A percentile compares a stretch with the other conserved stretches of the same genome.
These are phyloP conservation scores for Penicillium fimorum DNA, from an alignment of 495 filamentous ascomycete genomes.

Conservation along the genomic window DNA sequence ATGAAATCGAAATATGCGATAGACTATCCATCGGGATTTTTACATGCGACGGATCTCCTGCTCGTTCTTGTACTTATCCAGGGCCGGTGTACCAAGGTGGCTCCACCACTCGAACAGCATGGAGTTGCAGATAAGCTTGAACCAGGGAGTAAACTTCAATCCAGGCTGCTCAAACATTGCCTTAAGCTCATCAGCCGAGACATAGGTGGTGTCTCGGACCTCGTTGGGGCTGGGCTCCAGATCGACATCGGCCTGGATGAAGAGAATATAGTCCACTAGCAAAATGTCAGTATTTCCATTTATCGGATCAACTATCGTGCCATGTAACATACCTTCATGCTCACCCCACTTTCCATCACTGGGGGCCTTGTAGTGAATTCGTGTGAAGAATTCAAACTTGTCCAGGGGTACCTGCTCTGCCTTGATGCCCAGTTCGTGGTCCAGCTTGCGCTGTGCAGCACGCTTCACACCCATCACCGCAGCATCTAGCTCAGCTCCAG, in stretches of 20 bases:
- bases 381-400: conserved; percentile 88
- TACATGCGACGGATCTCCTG: conserved; percentile 86
- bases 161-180: conserved; percentile 75
- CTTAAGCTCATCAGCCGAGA: conserved; percentile 78
- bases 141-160: conserved; percentile 95
- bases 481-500: conserved; percentile 75
- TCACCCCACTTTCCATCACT: conserved; percentile 98
- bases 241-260: conserved; percentile 92
- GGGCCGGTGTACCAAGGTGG: conserved; percentile 67
- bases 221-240: conserved; percentile 81
- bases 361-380: conserved; percentile 97
- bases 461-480: conserved; percentile 82
- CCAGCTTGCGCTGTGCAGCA: conserved; percentile 87
- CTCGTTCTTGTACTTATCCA: conserved; percentile 86
- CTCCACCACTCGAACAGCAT: conserved; percentile 99
- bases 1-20: conserved; percentile 2
- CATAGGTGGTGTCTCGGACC: conserved; percentile 78
- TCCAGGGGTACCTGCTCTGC: conserved; percentile 86
- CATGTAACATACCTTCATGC: conserved; percentile 77
- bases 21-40: conserved; percentile 6
- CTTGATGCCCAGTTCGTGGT: conserved; percentile 94
- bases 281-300: conserved; percentile 14
- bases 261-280: conserved; percentile 96
- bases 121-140: conserved; percentile 96
- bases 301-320: no score